A percentile compares a stretch with the other conserved stretches of the same genome.
Evolutionary conservation across 495 filamentous ascomycete species (phyloP).

Genomic region (Polyplosphaeria fusca): DNA sequence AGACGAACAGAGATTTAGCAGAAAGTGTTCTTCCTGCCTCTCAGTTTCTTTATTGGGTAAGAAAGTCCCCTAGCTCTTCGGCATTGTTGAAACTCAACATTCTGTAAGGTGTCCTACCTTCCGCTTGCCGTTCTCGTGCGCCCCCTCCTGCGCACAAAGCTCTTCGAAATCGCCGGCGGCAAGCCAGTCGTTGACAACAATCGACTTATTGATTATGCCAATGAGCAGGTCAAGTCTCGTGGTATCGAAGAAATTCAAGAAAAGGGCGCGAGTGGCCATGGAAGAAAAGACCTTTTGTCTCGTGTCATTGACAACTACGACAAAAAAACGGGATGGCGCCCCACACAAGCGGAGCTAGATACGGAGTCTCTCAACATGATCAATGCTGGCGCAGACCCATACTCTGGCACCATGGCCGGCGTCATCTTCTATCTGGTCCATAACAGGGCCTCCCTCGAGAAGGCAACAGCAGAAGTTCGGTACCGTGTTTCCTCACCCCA

Average conservation of each 20-base stretch:
- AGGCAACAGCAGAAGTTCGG: slow-evolving; percentile 53
- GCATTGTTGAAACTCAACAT: background rate
- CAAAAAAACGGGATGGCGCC: slow-evolving; percentile 35
- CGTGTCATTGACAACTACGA: slow-evolving; percentile 32
- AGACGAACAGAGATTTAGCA: slow-evolving; percentile 33
- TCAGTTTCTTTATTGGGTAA: slow-evolving; percentile 34
- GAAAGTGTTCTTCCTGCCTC: slow-evolving; percentile 50
- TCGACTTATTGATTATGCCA: slow-evolving; percentile 26
- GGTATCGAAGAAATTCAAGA: background rate
- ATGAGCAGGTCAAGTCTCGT: slow-evolving; percentile 10
- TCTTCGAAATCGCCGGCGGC: slow-evolving; percentile 31
- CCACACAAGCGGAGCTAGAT: slow-evolving; percentile 32
- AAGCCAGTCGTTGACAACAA: slow-evolving; percentile 33
- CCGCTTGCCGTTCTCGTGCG: slow-evolving; percentile 28
- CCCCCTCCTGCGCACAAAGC: slow-evolving; percentile 30
- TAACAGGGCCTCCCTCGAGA: slow-evolving; percentile 45
- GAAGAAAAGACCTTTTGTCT: slow-evolving; percentile 34
- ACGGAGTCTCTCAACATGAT: slow-evolving; percentile 38
- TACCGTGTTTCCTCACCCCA: too few species aligned
- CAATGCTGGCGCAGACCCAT: slow-evolving; percentile 36
- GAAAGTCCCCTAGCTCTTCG: background rate
- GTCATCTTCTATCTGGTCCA: slow-evolving; percentile 61
- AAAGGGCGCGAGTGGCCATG: background rate
- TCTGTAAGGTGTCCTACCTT: slow-evolving; percentile 29
- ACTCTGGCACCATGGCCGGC: slow-evolving; percentile 48